These are phyloP conservation scores for Groenewaldozyma sp. DNA, from an alignment of 1,139 yeast genomes.

Conservation along the genomic window DNA sequence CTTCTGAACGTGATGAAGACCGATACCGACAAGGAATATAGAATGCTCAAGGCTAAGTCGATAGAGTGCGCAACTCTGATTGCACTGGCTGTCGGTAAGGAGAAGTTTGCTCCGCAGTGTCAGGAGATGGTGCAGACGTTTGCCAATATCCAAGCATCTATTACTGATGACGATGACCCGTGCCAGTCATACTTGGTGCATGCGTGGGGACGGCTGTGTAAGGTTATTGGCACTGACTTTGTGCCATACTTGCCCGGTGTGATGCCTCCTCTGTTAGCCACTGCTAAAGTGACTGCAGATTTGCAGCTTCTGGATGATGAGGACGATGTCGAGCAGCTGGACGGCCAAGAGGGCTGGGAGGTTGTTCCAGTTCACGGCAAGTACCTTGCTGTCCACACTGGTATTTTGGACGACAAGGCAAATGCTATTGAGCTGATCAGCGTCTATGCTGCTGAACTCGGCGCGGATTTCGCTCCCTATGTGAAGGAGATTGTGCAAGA, in stretches of 20 bases:
- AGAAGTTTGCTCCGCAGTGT: constrained; percentile 70
- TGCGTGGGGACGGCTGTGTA: constrained; percentile 94
- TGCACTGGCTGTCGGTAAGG: constrained; percentile 95
- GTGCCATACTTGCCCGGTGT: constrained; percentile 83
- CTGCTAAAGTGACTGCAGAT: constrained; percentile 88
- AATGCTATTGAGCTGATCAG: constrained; percentile 83
- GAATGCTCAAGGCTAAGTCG: constrained; percentile 82
- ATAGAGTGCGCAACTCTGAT: constrained; percentile 92
- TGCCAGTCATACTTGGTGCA: constrained; percentile 80
- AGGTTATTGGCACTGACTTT: constrained; percentile 76
- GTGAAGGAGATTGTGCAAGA: constrained; percentile 70
- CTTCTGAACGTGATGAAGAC: constrained; percentile 69
- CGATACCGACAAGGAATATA: constrained; percentile 71
- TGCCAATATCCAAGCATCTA: constrained; percentile 52
- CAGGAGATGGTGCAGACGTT: constrained; percentile 66
- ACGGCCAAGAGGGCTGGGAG: constrained; percentile 90
- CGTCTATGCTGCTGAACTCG: constrained; percentile 79
- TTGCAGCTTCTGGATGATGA: constrained; percentile 79
- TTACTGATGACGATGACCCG: constrained; percentile 59
- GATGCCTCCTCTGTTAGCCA: constrained; percentile 72
- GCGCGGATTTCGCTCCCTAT: constrained; percentile 75
- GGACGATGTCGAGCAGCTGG: constrained; percentile 73
- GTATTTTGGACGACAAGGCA: constrained; percentile 84
- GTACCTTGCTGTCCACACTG: constrained; percentile 89
- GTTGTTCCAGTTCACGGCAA: constrained; percentile 86